Conservation (phyloP, 169 alveolate species). For the Blepharisma undulans region DNA sequence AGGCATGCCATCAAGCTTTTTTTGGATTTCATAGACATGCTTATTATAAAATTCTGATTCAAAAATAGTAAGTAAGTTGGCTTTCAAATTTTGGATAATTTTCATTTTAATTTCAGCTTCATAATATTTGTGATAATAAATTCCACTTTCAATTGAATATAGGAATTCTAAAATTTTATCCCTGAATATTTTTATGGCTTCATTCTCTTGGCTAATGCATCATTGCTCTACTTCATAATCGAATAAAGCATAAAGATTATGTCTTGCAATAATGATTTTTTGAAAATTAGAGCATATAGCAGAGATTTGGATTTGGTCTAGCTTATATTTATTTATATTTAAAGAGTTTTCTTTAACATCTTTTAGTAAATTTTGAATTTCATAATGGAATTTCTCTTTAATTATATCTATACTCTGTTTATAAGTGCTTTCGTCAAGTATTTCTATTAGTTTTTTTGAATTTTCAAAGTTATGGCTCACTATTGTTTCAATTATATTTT, state of each 20-base stretch:
- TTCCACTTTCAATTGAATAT: not conserved
- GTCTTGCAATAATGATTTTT: too few relatives aligned
- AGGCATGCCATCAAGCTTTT: not conserved
- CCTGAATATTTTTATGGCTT: not conserved
- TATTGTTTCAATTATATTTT: not conserved
- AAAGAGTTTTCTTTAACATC: not conserved
- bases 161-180: not conserved
- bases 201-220: not conserved
- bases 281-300: not conserved
- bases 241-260: too few relatives aligned
- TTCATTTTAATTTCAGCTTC: not conserved
- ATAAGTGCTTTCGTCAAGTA: not conserved
- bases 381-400: not conserved
- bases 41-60: not conserved
- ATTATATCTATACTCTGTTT: not conserved
- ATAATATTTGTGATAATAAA: not conserved
- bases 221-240: not conserved
- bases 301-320: not conserved
- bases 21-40: not conserved
- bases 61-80: too few relatives aligned
- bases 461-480: not conserved
- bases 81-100: not conserved
- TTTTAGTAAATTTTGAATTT: too few relatives aligned
- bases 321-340: not conserved
- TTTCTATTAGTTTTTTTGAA: not conserved